A percentile compares a stretch with the other conserved stretches of the same genome.
These are phyloP conservation scores for Penicillium sp. DNA, from an alignment of 2,329 filamentous ascomycete species.

Conservation along the genomic window DNA sequence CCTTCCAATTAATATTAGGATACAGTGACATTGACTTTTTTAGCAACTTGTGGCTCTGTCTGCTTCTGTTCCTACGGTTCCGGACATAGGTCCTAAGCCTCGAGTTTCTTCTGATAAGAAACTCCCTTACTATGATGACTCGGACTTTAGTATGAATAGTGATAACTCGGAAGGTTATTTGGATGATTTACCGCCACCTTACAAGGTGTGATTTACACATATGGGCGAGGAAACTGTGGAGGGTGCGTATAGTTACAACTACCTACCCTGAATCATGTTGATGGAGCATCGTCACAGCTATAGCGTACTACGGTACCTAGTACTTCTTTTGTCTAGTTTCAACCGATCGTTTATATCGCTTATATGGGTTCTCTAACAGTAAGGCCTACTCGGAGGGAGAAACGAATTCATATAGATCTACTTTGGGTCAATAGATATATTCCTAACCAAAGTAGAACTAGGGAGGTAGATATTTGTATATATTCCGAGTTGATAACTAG, in stretches of 20 bases:
- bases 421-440: too few relatives aligned
- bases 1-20: not conserved
- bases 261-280: too few relatives aligned
- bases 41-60: not conserved
- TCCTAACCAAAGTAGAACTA: too few relatives aligned
- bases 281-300: too few relatives aligned
- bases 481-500: too few relatives aligned
- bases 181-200: slow-evolving; percentile 4
- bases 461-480: too few relatives aligned
- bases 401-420: too few relatives aligned
- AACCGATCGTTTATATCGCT: too few relatives aligned
- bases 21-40: not conserved
- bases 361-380: too few relatives aligned
- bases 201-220: not conserved
- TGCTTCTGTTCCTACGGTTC: not conserved
- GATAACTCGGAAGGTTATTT: not conserved
- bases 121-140: not conserved
- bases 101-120: not conserved
- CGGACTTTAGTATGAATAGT: not conserved
- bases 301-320: too few relatives aligned
- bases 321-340: too few relatives aligned
- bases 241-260: not conserved
- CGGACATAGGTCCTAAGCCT: not conserved
- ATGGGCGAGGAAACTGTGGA: not conserved
- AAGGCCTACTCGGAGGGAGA: too few relatives aligned